phyloP scores from a whole-genome alignment of 495 filamentous ascomycete genomes.

The Cercophora samala region DNA sequence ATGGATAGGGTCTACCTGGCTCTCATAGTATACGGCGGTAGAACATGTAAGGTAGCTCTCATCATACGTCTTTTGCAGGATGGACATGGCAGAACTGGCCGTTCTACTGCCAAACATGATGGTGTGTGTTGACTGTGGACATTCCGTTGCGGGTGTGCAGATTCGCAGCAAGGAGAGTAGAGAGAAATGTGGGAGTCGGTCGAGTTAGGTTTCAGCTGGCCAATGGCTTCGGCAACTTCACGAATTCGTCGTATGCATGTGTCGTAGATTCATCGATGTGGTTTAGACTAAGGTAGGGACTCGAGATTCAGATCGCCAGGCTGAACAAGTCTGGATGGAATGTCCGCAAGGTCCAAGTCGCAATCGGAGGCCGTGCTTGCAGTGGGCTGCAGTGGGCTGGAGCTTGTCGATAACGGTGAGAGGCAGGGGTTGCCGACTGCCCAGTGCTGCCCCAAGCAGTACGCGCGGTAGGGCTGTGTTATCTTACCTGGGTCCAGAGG shows the following conservation, averaged over 20 bases:
- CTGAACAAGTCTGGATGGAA: slow-evolving; percentile 1
- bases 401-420: slow-evolving; percentile 2
- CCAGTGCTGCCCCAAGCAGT: neutral
- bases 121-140: slow-evolving; percentile 13
- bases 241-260: neutral
- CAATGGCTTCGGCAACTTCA: neutral
- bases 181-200: neutral
- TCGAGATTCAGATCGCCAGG: neutral
- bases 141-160: slow-evolving; percentile 10
- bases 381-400: slow-evolving; percentile 7
- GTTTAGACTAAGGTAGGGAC: neutral
- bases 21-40: slow-evolving; percentile 92
- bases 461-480: neutral
- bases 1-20: slow-evolving; percentile 57
- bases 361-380: slow-evolving; percentile 4
- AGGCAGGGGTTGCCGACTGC: neutral
- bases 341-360: neutral
- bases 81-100: slow-evolving; percentile 54
- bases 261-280: neutral
- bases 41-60: slow-evolving; percentile 91
- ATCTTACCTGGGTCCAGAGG: too few species aligned
- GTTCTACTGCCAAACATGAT: slow-evolving; percentile 74
- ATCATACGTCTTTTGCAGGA: slow-evolving; percentile 95
- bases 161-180: neutral
- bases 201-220: neutral